Base-by-base conservation (phyloP, 2,329 filamentous ascomycete genomes). In the Seiridium cupressi region DNA sequence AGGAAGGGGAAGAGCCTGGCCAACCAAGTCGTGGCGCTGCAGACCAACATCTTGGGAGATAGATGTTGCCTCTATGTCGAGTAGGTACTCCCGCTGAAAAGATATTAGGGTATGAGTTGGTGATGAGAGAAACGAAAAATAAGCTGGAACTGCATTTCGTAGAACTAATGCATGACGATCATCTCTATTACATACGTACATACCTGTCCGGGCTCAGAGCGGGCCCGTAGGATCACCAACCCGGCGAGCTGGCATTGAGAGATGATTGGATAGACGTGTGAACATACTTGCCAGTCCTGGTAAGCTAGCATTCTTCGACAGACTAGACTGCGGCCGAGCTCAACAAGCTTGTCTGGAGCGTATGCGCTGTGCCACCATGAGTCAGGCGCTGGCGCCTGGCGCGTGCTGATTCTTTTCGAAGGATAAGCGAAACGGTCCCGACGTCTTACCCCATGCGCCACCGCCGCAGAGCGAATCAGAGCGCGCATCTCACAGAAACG, bases 1-100 rank as follows among this genome's bases (percentile, higher is more conserved):
- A 71, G 63, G 48, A 71, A 65, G 38, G 68, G 64, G 53, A 69
- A 31, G 3, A 66, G 46, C 53, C 60, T 61, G 51, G 64, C 57
- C 54, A 68, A 36, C 66, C 65, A 69, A 49, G 44, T 56, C 31
- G 62, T 48, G 34, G 62, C 61, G 46, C 61, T 68, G 58, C n/a
- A 53, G 18, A 11, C n/a, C 44, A 35, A 9, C 58, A 56, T 42
- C 38, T 26, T 8, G 44, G 11, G 44, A 46, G 44, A 46, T 46
- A 46, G 26, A 49, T 26, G 47, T 46, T 46, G 44, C 9, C 44
- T 18, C 26, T 46, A 18, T 13, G 42, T 44, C 42, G 42, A 44
- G 42, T 8, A 44, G 18, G 18, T 26, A 26, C 18, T 26, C 18
- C 18, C 18, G 18, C 7, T 18, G 42, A 18, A 11, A 18, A 18